Evolutionary conservation across 2,329 filamentous ascomycete species (phyloP).

Genomic region (Xylariaceae sp.): DNA sequence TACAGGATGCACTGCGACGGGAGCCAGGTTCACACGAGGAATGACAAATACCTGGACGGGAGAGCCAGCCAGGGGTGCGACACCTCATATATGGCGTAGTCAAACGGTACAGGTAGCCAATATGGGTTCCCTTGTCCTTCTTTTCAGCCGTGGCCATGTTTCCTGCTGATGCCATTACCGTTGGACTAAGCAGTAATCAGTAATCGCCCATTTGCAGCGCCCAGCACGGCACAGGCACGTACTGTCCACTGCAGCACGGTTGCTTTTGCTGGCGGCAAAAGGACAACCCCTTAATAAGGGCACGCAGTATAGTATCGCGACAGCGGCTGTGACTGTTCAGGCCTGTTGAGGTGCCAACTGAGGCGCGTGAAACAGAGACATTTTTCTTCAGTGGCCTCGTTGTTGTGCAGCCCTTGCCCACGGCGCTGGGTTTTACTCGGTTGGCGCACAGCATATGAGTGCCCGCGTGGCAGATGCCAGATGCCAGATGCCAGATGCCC

Average conservation of each 20-base stretch:
- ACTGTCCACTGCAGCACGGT: too few species aligned
- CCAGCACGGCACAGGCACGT: too few species aligned
- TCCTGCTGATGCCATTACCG: too few species aligned
- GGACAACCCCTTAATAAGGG: too few species aligned
- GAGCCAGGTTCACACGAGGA: background rate
- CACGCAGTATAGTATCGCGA: too few species aligned
- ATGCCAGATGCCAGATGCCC: slow-evolving; percentile 14
- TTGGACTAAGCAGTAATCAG: too few species aligned
- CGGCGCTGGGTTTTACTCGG: slow-evolving; percentile 26
- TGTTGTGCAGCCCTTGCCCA: slow-evolving; percentile 23
- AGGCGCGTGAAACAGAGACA: background rate
- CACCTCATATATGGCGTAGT: slow-evolving; percentile 5
- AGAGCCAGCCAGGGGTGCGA: slow-evolving; percentile 5
- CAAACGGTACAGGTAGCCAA: background rate
- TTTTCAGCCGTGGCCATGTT: background rate
- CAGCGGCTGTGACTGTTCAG: too few species aligned
- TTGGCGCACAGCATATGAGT: slow-evolving; percentile 25
- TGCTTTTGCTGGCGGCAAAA: too few species aligned
- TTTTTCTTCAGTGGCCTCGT: background rate
- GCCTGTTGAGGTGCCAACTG: too few species aligned
- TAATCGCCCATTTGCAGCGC: too few species aligned
- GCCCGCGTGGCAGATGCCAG: too few species aligned
- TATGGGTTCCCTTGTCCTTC: background rate
- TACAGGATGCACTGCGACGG: background rate
- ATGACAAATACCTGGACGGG: slow-evolving; percentile 9